Base-by-base conservation (phyloP, 148 eudicot genomes). In the Rhododendron mucronatum region DNA sequence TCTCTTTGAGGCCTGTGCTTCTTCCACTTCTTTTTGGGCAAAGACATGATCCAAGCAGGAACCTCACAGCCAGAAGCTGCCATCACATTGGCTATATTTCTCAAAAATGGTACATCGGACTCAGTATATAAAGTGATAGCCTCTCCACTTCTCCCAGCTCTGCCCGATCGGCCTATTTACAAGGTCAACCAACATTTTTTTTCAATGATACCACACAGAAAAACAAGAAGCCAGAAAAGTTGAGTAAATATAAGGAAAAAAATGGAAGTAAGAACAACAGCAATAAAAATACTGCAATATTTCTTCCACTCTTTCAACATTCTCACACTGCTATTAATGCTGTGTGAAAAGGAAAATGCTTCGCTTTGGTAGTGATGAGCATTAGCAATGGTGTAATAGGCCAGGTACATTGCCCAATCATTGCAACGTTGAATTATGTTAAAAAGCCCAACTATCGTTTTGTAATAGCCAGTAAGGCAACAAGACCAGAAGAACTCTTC, bases 131-230 rank as follows among this genome's bases (percentile, higher is more conserved):
- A 87, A 41, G 99, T 95, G 16, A 97, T 90, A 15, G 99, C 98
- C 89, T 95, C 98, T 83, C 99, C 99, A 33, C 88, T 91, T 89
- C 99, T 94, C 85, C 98, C 99, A 21, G 99, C 99, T 90, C 99
- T 91, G 51, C 99, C 99, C 44, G 89, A 91, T 50, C 99, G 98
- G 76, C 99, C 99, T 96, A 85, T 44, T 79, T 28, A 33, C 75
- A 71, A 73, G 77, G 55, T 63, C 65, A 74, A 48, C 15, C 55
- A 3, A 79, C 50, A 3, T 59, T 26, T 18, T 39, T n/a, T n/a
- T 69, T 69, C 75, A 69, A 26, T 28, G 75, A 69, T 26, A 69
- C 6, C 75, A 69, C 35, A 69, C 15, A 69, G 16, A 69, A 28
- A 69, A 69, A 69, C 5, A 26, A 67, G 3, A 67, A 28, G 14